A percentile compares a stretch with the other conserved stretches of the same genome.
Conservation (phyloP, 192 early-diverging fungal species). For the Mortierella alpina region DNA sequence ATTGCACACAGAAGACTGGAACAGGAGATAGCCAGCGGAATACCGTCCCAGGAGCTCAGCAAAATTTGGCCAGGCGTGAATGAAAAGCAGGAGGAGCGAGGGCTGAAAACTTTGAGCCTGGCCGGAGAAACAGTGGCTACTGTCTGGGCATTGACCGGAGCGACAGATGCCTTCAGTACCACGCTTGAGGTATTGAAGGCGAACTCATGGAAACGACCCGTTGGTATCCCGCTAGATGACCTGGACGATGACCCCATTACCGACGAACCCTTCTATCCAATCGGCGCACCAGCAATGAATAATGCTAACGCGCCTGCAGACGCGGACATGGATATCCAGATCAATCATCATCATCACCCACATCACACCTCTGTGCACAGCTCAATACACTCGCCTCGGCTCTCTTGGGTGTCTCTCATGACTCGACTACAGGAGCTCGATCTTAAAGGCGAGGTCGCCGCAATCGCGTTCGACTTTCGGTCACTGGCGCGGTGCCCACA, state of each 20-base stretch:
- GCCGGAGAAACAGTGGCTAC: constrained; percentile 16
- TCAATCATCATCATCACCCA: too few relatives aligned
- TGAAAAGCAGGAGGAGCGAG: neutral
- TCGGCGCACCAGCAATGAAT: neutral
- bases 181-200: constrained; percentile 2
- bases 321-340: neutral
- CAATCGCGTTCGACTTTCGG: neutral
- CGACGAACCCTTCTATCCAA: neutral
- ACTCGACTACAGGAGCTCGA: constrained; percentile 1
- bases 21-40: neutral
- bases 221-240: constrained; percentile 1
- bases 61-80: neutral
- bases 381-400: neutral
- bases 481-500: constrained; percentile 2
- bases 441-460: constrained; percentile 19
- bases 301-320: neutral
- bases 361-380: neutral
- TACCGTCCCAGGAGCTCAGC: neutral
- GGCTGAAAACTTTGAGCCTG: constrained; percentile 8
- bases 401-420: constrained; percentile 7
- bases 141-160: constrained; percentile 3
- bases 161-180: neutral
- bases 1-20: neutral
- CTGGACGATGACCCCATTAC: neutral
- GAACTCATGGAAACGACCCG: constrained; percentile 7